Evolutionary conservation across 2,329 filamentous ascomycete genomes (phyloP), one percentile per base, ranked within the genome.

Genomic region (Cercospora sp.): DNA sequence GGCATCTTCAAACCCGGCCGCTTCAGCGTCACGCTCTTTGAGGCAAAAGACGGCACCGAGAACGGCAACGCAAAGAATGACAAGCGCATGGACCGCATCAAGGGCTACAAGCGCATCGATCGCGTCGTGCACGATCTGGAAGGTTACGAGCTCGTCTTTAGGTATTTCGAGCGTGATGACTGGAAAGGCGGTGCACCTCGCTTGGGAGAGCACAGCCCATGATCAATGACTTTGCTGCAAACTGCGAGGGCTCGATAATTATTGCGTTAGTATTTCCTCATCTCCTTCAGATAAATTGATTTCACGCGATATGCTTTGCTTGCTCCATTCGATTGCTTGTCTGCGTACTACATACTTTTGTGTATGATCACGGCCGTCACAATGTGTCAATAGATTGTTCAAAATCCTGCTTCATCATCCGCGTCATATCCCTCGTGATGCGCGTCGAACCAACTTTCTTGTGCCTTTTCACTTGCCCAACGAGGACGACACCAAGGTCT

Each of bases 81-180:
- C 66, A 81, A 80, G 70, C 74, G 86, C 12, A 90, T 94, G 83
- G 94, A 98, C 75, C 85, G 85, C 61, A 91, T 99, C 73, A 85
- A 87, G 69, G 95, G 95, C 1, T 99, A 99, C 79, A 88, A 91
- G 69, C 88, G 95, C 20, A 87, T 97, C 63, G 95, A 99, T 79
- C 90, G 94, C 64, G 97, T 99, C 72, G 93, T 99, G 61, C 95
- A 99, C 80, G 94, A 98, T 76, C 90, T 99, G 75, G 94, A 99
- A 77, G 95, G 96, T 63, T 99, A 99, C 77, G 94, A 98, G 79
- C 85, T 99, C 42, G 91, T 99, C 57, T 99, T 99, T 83, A 88
- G 94, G 67, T 97, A 96, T 84, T 99, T 96, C 78, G 94, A 98
- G 83, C 88, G 92, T 68, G 89, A 96, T 73, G 94, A 91, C 75